phyloP scores from a whole-genome alignment of 768 basidiomycete species.

The Boletus pseudopeckii region DNA sequence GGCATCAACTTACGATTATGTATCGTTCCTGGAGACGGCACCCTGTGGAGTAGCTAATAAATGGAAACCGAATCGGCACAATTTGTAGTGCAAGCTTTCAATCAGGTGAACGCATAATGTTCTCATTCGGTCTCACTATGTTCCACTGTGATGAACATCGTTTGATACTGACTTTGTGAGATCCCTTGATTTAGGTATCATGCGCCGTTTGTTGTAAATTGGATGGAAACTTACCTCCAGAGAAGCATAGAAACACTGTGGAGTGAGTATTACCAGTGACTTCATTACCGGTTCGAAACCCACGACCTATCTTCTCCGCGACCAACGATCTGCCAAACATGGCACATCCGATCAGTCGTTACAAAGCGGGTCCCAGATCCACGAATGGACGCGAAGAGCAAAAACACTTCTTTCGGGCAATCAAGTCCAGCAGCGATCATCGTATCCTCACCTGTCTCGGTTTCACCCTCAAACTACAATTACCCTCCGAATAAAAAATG shows the following conservation, averaged over 20 bases:
- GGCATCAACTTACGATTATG: neutral
- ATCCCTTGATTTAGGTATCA: neutral
- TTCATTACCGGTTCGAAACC: slow-evolving; percentile 2
- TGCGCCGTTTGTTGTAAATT: neutral
- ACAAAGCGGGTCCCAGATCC: slow-evolving; percentile 1
- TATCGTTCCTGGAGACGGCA: slow-evolving; percentile 16
- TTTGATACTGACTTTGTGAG: neutral
- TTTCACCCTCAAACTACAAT: neutral
- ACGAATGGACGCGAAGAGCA: neutral
- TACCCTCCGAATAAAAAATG: neutral
- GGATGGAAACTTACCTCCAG: neutral
- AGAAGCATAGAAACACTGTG: slow-evolving; percentile 9
- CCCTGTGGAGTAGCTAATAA: slow-evolving; percentile 9
- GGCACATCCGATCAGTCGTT: neutral
- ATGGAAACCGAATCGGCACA: slow-evolving; percentile 5
- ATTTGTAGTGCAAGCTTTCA: neutral
- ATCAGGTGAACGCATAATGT: slow-evolving; percentile 7
- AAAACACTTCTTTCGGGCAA: neutral
- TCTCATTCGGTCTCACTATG: neutral
- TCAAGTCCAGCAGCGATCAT: neutral
- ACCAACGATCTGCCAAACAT: slow-evolving; percentile 4
- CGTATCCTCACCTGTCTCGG: neutral
- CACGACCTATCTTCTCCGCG: slow-evolving; percentile 6
- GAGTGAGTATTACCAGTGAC: slow-evolving; percentile 12
- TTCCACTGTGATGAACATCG: neutral